A percentile compares a stretch with the other conserved stretches of the same genome.
Evolutionary conservation across 2,329 filamentous ascomycete genomes (phyloP).

Genomic region (Neoascochyta sp.): DNA sequence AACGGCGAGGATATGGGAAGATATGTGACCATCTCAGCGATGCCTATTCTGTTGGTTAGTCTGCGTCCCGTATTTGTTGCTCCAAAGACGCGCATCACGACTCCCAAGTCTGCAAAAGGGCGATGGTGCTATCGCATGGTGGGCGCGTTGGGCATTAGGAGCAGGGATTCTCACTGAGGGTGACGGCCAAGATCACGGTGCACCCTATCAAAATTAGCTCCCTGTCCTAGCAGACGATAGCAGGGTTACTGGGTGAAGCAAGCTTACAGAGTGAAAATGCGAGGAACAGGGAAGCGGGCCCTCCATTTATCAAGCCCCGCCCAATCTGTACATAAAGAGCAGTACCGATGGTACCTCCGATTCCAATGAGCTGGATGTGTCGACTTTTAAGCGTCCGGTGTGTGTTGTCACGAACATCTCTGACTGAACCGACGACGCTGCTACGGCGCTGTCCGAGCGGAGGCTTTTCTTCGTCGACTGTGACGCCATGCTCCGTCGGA

Average conservation of each 20-base stretch:
- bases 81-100: too few relatives aligned
- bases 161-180: conserved; percentile 34
- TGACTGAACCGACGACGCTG: conserved; percentile 25
- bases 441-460: conserved; percentile 20
- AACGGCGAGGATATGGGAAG: conserved; percentile 74
- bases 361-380: conserved; percentile 48
- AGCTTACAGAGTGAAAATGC: conserved; percentile 45
- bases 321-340: conserved; percentile 49
- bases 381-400: conserved; percentile 46
- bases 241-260: neutral
- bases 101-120: too few relatives aligned
- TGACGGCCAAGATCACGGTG: conserved; percentile 42
- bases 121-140: too few relatives aligned
- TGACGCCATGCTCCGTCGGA: conserved; percentile 9
- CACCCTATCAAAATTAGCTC: conserved; percentile 32
- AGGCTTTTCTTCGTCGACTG: conserved; percentile 29
- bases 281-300: conserved; percentile 46
- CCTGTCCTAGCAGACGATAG: conserved; percentile 2
- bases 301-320: conserved; percentile 45
- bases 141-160: too few relatives aligned
- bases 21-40: conserved; percentile 75
- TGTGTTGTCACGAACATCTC: conserved; percentile 37
- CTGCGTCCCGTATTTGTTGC: conserved; percentile 6
- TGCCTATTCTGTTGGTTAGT: conserved; percentile 37
- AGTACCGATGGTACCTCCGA: conserved; percentile 48